These are phyloP conservation scores for Pichia nakasei DNA, from an alignment of 805 yeast genomes.

Conservation along the genomic window DNA sequence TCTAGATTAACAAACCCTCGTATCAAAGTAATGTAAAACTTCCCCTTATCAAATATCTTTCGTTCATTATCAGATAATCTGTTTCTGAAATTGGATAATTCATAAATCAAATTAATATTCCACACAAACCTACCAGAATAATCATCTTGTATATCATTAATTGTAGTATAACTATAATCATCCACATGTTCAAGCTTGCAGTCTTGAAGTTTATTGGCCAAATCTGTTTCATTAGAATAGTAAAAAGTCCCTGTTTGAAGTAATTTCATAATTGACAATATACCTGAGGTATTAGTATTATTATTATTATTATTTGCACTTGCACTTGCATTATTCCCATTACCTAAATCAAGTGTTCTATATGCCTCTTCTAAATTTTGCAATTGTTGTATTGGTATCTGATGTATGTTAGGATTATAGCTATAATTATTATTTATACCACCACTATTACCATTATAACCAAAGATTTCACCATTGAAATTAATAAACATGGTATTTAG, in stretches of 20 bases:
- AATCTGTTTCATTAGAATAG: slow-evolving; percentile 39
- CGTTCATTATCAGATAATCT: slow-evolving; percentile 34
- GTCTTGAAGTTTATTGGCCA: slow-evolving; percentile 37
- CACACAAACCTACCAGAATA: slow-evolving; percentile 41
- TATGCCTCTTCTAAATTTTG: too few species aligned
- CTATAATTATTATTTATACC: background rate
- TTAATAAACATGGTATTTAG: slow-evolving; percentile 60
- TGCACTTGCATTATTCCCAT: too few species aligned
- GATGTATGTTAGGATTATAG: slow-evolving; percentile 2
- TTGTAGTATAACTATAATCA: slow-evolving; percentile 7
- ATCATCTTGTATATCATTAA: slow-evolving; percentile 24
- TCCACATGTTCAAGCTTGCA: slow-evolving; percentile 25
- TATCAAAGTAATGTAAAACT: slow-evolving; percentile 38
- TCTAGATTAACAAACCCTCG: slow-evolving; percentile 40
- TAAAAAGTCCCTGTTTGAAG: slow-evolving; percentile 40
- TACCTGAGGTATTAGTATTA: slow-evolving; percentile 11
- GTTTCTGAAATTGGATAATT: slow-evolving; percentile 38
- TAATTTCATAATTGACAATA: slow-evolving; percentile 29
- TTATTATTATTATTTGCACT: too few species aligned
- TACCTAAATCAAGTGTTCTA: too few species aligned
- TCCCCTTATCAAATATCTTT: slow-evolving; percentile 34
- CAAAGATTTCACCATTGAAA: slow-evolving; percentile 38
- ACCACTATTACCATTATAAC: background rate
- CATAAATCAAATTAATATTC: slow-evolving; percentile 40
- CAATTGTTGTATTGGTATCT: slow-evolving; percentile 7